Evolutionary conservation across 2,329 filamentous ascomycete species (phyloP), one percentile per base, ranked within the genome.

Genomic region (Colletotrichum graminicola): DNA sequence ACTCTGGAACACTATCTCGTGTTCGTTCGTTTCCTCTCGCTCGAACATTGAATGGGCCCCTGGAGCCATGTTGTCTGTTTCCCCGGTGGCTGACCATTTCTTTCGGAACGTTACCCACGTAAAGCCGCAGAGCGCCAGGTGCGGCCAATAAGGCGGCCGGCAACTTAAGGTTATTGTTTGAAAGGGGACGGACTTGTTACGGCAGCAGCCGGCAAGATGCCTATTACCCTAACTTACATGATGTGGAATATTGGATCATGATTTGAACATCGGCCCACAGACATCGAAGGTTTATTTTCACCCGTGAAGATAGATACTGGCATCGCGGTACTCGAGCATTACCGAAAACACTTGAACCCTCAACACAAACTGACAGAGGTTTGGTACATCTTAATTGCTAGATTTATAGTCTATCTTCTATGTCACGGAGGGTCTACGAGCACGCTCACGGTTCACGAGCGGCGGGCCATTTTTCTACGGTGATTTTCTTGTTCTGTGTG

Each of bases 381-480:
- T 69, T 56, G 8, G 45, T 69, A 43, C 26, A 69, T 72, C 47
- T 64, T 67, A 18, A 68, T 64, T 72, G 66, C 66, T 72, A 71
- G 57, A 63, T 71, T 43, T 71, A 51, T 67, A 54, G 29, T 69
- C 69, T 72, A 72, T 45, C 29, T 55, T 52, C 11, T 18, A 32
- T 54, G 43, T 69, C 69, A 72, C 69, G 26, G 4, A 8, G 23
- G 47, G 63, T 64, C 65, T 72, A 72, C 65, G 66, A 63, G 59
- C 47, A 51, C 8, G 66, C 66, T 72, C 54, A 72, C 69, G 1
- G 54, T 68, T 10, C 32, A 52, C 57, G 62, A 59, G 64, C 66
- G 60, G 59, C 41, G 47, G 41, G 54, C 63, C 59, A 47, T 57
- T 41, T 34, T 57, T 43, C 69, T 69, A 64, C 45, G 54, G 23